Percentiles rank a stretch among this genome's conserved stretches.
These are phyloP conservation scores for Kwoniella botswanensis DNA, from an alignment of 768 basidiomycete genomes.

Conservation along the genomic window DNA sequence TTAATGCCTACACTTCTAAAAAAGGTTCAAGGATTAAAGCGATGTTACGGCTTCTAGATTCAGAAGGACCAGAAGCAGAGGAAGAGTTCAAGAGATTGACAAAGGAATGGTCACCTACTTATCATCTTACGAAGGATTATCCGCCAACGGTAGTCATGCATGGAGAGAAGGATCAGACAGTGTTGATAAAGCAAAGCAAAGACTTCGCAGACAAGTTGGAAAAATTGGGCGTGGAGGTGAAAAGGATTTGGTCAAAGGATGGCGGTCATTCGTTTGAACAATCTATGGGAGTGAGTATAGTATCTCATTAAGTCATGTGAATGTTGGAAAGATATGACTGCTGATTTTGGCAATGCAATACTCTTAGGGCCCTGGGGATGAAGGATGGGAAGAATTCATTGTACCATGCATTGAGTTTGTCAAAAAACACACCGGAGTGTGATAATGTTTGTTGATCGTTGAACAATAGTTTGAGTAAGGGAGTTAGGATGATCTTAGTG, in stretches of 20 bases:
- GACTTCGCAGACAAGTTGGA: conserved; percentile 22
- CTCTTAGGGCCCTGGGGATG: conserved; percentile 27
- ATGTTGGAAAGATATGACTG: too few species aligned
- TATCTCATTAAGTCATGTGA: too few species aligned
- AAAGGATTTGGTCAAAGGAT: conserved; percentile 7
- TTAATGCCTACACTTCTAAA: conserved; percentile 8
- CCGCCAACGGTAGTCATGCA: conserved; percentile 36
- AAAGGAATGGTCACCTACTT: conserved; percentile 7
- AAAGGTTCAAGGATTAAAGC: background rate
- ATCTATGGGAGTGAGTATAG: conserved; percentile 22
- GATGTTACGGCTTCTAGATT: background rate
- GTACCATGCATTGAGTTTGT: conserved; percentile 33
- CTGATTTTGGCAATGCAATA: too few species aligned
- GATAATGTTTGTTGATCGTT: background rate
- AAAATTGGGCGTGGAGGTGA: conserved; percentile 8
- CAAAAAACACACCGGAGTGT: conserved; percentile 19
- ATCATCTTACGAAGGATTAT: conserved; percentile 21
- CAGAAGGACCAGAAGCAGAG: background rate
- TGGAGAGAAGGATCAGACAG: conserved; percentile 22
- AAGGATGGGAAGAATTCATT: conserved; percentile 37
- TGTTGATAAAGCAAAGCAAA: conserved; percentile 28
- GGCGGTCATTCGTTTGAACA: conserved; percentile 34
- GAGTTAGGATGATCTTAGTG: too few species aligned
- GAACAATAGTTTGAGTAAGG: background rate
- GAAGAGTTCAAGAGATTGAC: background rate